phyloP scores from a whole-genome alignment of 2,329 filamentous ascomycete species.

The Pseudogymnoascus pannorum region DNA sequence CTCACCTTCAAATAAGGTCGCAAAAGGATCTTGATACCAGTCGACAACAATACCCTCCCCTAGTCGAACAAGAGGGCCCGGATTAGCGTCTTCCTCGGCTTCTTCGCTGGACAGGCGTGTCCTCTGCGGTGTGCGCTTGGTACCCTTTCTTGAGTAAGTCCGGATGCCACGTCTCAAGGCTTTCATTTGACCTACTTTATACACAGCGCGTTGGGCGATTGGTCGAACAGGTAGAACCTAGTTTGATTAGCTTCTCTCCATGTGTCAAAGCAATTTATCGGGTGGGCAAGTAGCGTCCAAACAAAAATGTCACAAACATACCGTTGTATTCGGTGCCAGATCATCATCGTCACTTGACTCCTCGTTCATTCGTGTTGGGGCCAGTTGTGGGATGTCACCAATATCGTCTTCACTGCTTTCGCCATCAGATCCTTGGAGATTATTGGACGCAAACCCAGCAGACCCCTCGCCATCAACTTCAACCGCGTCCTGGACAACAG shows the following conservation, averaged over 20 bases:
- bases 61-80: constrained; percentile 64
- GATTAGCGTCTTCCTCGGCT: constrained; percentile 30
- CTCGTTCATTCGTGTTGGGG: constrained; percentile 49
- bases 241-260: neutral
- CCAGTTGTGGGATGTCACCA: constrained; percentile 15
- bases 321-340: constrained; percentile 13
- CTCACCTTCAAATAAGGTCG: constrained; percentile 57
- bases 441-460: constrained; percentile 35
- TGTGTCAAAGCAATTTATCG: neutral
- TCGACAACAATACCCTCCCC: constrained; percentile 84
- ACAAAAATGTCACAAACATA: constrained; percentile 17
- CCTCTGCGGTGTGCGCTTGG: constrained; percentile 17
- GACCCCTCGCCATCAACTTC: constrained; percentile 20
- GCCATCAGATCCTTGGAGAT: constrained; percentile 42
- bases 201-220: constrained; percentile 19
- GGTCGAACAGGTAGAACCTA: constrained; percentile 29
- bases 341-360: constrained; percentile 48
- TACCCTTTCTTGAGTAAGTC: constrained; percentile 34
- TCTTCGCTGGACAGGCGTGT: constrained; percentile 12
- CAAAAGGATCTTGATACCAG: constrained; percentile 66
- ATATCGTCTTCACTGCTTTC: constrained; percentile 40
- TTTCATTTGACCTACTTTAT: constrained; percentile 27
- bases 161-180: constrained; percentile 25
- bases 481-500: constrained; percentile 11
- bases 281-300: neutral